Evolutionary conservation across 495 filamentous ascomycete species (phyloP).

Genomic region (Podospora australis): DNA sequence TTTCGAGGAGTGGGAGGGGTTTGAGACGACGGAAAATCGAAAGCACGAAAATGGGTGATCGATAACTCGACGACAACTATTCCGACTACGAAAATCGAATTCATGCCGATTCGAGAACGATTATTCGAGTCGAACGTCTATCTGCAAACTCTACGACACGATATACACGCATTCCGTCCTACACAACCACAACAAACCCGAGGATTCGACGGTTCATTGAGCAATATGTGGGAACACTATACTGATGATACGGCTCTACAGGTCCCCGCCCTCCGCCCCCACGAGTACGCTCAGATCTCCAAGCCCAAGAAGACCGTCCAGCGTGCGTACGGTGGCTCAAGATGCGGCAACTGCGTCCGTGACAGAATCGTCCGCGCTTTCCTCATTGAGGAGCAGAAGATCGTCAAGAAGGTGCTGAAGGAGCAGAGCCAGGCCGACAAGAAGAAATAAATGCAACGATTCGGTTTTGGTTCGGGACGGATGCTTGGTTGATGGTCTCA

Average conservation of each 20-base stretch:
- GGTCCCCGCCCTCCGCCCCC: constrained; percentile 94
- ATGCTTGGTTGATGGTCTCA: constrained; percentile 36
- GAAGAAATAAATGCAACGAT: constrained; percentile 57
- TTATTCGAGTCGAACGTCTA: too few relatives aligned
- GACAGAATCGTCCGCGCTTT: constrained; percentile 95
- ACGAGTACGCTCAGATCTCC: constrained; percentile 92
- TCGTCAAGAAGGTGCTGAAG: constrained; percentile 99
- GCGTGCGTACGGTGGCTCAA: constrained; percentile 94
- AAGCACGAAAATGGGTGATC: background rate
- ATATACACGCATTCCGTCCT: too few relatives aligned
- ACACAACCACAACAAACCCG: too few relatives aligned
- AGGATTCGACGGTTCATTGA: too few relatives aligned
- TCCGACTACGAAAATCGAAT: background rate
- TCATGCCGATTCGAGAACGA: background rate
- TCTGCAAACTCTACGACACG: too few relatives aligned
- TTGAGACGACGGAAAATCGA: constrained; percentile 2
- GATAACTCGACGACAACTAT: constrained; percentile 1
- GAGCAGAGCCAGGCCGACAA: constrained; percentile 62
- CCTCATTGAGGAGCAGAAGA: constrained; percentile 99
- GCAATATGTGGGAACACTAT: background rate
- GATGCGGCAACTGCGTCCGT: constrained; percentile 97
- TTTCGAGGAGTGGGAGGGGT: too few relatives aligned
- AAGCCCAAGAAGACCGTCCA: constrained; percentile 98
- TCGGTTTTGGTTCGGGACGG: constrained; percentile 20
- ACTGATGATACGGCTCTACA: constrained; percentile 33